phyloP scores from a whole-genome alignment of 495 filamentous ascomycete species.

The Annulohypoxylon nitens region DNA sequence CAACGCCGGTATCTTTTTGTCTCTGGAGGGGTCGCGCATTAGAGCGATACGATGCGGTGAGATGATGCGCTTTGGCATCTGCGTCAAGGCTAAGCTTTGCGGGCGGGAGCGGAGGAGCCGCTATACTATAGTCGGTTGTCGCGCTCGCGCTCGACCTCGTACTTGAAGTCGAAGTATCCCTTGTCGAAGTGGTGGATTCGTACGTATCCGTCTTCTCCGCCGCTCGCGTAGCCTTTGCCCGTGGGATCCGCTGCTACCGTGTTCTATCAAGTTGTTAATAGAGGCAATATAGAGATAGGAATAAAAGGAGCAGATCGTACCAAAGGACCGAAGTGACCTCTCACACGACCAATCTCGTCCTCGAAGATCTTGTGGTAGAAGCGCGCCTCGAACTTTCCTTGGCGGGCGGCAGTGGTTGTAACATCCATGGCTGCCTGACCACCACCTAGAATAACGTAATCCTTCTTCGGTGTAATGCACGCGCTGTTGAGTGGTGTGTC shows the following conservation, averaged over 20 bases:
- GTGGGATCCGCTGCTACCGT: slow-evolving; percentile 87
- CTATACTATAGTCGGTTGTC: slow-evolving; percentile 50
- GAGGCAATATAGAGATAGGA: neutral
- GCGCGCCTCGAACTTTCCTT: slow-evolving; percentile 98
- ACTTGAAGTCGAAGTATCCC: slow-evolving; percentile 97
- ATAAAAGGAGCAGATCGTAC: slow-evolving; percentile 64
- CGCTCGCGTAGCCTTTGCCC: slow-evolving; percentile 90
- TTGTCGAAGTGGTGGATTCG: slow-evolving; percentile 99
- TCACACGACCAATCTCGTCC: slow-evolving; percentile 96
- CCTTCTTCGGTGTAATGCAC: slow-evolving; percentile 91
- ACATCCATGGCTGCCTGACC: slow-evolving; percentile 99
- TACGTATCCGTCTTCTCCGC: slow-evolving; percentile 98
- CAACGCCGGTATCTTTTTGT: slow-evolving; percentile 39
- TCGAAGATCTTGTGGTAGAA: slow-evolving; percentile 99
- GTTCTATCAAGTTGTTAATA: slow-evolving; percentile 51
- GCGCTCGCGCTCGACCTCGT: slow-evolving; percentile 89
- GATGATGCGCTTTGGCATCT: neutral
- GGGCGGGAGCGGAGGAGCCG: neutral
- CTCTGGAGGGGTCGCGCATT: neutral
- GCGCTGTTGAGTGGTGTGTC: slow-evolving; percentile 98
- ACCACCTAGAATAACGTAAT: slow-evolving; percentile 96
- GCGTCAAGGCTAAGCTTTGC: neutral
- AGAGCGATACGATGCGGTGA: neutral
- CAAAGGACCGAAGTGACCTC: slow-evolving; percentile 96
- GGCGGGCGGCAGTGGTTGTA: slow-evolving; percentile 91